A percentile compares a stretch with the other conserved stretches of the same genome.
phyloP scores from a whole-genome alignment of 2,329 filamentous ascomycete species.

The Colletotrichum liaoningense region DNA sequence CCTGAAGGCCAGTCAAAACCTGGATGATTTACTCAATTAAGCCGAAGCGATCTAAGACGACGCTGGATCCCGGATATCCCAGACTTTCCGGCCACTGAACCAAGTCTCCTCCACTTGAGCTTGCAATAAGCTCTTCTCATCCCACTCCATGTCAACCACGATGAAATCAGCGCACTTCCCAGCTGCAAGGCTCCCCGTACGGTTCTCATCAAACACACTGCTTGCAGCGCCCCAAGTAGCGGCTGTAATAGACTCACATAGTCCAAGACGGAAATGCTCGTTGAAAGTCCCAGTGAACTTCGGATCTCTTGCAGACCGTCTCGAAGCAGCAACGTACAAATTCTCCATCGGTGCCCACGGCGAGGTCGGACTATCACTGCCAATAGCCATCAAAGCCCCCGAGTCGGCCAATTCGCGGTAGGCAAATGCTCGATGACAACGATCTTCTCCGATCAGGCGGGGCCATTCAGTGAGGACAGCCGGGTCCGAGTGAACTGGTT shows the following conservation, averaged over 20 bases:
- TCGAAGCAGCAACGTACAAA: constrained; percentile 68
- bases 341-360: constrained; percentile 66
- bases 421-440: constrained; percentile 70
- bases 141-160: constrained; percentile 61
- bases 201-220: constrained; percentile 66
- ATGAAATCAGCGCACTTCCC: constrained; percentile 70
- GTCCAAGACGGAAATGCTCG: constrained; percentile 61
- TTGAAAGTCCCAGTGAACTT: constrained; percentile 57
- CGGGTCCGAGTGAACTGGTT: constrained; percentile 70
- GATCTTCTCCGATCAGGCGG: constrained; percentile 62
- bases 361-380: constrained; percentile 70
- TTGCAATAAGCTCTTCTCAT: constrained; percentile 56
- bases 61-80: not conserved
- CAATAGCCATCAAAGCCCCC: constrained; percentile 66
- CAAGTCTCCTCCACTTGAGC: constrained; percentile 64
- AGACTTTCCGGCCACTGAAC: constrained; percentile 60
- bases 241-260: constrained; percentile 65
- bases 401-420: constrained; percentile 70
- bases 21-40: no score
- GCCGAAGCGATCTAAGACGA: no score
- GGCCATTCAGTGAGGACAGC: constrained; percentile 72
- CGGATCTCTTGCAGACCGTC: constrained; percentile 64
- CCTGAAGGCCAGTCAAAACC: no score
- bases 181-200: constrained; percentile 62
- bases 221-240: constrained; percentile 67